These are phyloP conservation scores for Pythium biforme DNA, from an alignment of 352 stramenopile species.

Conservation along the genomic window DNA sequence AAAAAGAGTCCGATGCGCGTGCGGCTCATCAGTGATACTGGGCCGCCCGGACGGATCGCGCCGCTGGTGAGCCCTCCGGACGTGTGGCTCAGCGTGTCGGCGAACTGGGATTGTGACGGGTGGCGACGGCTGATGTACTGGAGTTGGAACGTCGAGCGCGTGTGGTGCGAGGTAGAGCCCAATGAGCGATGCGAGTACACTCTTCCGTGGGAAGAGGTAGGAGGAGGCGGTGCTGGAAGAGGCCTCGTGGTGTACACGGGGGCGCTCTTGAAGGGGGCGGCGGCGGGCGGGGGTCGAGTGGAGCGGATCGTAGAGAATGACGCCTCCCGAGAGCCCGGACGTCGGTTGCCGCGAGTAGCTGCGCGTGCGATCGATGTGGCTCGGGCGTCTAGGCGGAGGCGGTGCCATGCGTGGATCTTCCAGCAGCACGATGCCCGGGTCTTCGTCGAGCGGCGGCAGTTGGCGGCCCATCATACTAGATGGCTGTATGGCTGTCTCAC, in stretches of 20 bases:
- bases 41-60: slow-evolving; percentile 12
- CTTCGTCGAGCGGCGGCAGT: background rate
- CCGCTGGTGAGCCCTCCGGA: background rate
- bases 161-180: background rate
- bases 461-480: background rate
- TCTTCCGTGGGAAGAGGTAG: background rate
- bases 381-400: background rate
- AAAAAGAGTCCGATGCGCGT: slow-evolving; percentile 21
- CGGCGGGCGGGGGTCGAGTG: background rate
- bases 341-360: background rate
- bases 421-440: background rate
- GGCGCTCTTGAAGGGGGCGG: background rate
- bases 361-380: background rate
- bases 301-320: background rate
- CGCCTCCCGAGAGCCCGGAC: background rate
- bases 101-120: background rate
- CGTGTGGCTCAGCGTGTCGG: background rate
- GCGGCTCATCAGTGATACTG: slow-evolving; percentile 7
- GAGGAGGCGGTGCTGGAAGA: too few species aligned
- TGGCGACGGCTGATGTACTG: background rate
- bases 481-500: too few species aligned
- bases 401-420: background rate
- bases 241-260: background rate
- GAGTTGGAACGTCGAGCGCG: background rate
- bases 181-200: background rate